Conservation (phyloP, 495 filamentous ascomycete species). For the Talaromyces adpressus region DNA sequence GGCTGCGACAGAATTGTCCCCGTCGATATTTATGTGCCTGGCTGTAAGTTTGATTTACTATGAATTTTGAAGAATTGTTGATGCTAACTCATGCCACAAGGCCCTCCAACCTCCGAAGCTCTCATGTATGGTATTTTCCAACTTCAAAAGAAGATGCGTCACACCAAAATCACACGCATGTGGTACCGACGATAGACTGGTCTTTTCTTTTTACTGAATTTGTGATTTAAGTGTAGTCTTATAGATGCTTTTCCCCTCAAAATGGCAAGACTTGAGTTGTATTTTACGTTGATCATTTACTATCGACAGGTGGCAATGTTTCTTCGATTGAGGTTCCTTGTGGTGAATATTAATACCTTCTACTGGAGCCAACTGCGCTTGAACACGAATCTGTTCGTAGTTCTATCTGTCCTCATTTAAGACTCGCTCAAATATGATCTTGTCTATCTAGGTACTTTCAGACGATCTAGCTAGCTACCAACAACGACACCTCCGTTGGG, state of each 20-base stretch:
- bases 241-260: neutral
- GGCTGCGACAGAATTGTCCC: conserved; percentile 93
- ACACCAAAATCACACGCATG: conserved; percentile 56
- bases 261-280: neutral
- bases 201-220: neutral
- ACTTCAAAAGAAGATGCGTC: conserved; percentile 88
- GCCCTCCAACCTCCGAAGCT: conserved; percentile 83
- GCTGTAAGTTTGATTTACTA: conserved; percentile 44
- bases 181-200: conserved; percentile 35
- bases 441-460: neutral
- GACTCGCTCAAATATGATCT: neutral
- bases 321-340: neutral
- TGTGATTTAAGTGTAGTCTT: conserved; percentile 7
- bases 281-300: neutral
- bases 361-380: neutral
- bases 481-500: conserved; percentile 62
- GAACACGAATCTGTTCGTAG: neutral
- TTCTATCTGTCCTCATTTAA: neutral
- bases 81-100: conserved; percentile 20
- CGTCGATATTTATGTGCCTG: conserved; percentile 95
- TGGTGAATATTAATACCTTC: neutral
- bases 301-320: neutral
- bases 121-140: conserved; percentile 94
- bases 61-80: neutral
- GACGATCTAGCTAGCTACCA: conserved; percentile 44